Base-by-base conservation (phyloP, 805 yeast species). In the Sugiyamaella smithiae region DNA sequence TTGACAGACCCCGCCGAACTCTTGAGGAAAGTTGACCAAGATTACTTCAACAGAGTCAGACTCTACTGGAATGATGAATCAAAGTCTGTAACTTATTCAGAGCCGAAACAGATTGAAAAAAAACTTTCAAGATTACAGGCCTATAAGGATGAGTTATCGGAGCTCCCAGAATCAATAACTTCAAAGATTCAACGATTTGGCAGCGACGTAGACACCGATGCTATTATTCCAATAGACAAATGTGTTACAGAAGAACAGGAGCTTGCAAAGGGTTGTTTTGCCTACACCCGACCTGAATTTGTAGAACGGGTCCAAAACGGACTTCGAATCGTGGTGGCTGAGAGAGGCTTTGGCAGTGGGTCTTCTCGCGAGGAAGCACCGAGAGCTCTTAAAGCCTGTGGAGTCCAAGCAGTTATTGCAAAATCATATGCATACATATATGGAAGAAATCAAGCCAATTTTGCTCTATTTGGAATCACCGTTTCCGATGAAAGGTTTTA, bases 181-280 rank as follows among this genome's bases (percentile, higher is more conserved):
- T 49, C 52, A 2, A 37, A 26, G 17, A 50, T 49, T 5, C 52
- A 49, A 33, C 14, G 52, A 38, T 49, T 49, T 25, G 52, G 50
- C 19, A 44, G 45, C 24, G 50, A 49, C 35, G 41, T 49, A n/a
- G 52, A 49, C 42, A 49, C 52, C 16, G 52, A 49, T 36, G 52
- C 52, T 40, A 49, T 49, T 14, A 49, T 46, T 37, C 52, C 52
- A n/a, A 50, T 50, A 12, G 53, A 50, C 35, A 50, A 46, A 22
- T 45, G 49, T 22, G 36, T 25, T 2, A 41, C 44, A 8, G 51
- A 42, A 24, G 49, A 37, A 11, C 8, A 28, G 17, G 42, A 28
- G 20, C 43, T 50, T 11, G 51, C 47, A 5, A 28, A 36, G 7
- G 50, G 53, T 9, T 50, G 47, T 7, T 50, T 50, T 38, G 47